Conservation (phyloP, 1,139 yeast species). For the Hyphopichia fennica region DNA sequence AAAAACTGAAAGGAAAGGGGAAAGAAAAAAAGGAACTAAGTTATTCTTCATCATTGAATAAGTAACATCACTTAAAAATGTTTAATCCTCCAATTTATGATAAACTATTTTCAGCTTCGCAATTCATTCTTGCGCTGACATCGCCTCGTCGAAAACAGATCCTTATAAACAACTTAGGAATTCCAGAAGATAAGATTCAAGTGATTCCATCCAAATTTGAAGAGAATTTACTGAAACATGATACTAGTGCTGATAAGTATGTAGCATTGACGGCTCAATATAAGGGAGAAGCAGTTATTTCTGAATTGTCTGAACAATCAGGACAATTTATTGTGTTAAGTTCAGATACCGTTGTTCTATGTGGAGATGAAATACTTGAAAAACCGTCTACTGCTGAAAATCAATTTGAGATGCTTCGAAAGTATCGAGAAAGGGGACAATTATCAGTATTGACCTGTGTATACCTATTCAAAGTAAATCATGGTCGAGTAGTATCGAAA, state of each 20-base stretch:
- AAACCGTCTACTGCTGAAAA: slow-evolving; percentile 60
- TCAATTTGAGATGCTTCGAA: slow-evolving; percentile 45
- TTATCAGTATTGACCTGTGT: slow-evolving; percentile 69
- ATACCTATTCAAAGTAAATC: slow-evolving; percentile 45
- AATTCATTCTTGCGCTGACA: slow-evolving; percentile 73
- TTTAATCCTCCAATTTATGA: slow-evolving; percentile 25
- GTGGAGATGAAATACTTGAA: slow-evolving; percentile 63
- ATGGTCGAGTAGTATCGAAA: slow-evolving; percentile 17
- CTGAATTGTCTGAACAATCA: slow-evolving; percentile 26
- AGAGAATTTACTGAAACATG: slow-evolving; percentile 66
- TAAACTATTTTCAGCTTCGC: slow-evolving; percentile 20
- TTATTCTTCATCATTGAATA: too few species aligned
- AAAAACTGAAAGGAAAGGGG: too few species aligned
- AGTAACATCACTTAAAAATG: too few species aligned
- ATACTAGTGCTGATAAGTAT: slow-evolving; percentile 55
- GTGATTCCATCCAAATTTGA: slow-evolving; percentile 58
- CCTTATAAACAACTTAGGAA: slow-evolving; percentile 57
- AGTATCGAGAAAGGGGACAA: slow-evolving; percentile 48
- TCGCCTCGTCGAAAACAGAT: slow-evolving; percentile 82
- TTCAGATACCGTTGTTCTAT: slow-evolving; percentile 85
- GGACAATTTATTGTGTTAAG: slow-evolving; percentile 48
- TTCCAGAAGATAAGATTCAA: slow-evolving; percentile 43
- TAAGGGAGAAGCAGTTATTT: slow-evolving; percentile 58
- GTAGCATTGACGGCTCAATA: slow-evolving; percentile 68
- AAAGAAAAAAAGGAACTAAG: too few species aligned